phyloP scores from a whole-genome alignment of 1,139 yeast species.

The Nadsonia commutata region DNA sequence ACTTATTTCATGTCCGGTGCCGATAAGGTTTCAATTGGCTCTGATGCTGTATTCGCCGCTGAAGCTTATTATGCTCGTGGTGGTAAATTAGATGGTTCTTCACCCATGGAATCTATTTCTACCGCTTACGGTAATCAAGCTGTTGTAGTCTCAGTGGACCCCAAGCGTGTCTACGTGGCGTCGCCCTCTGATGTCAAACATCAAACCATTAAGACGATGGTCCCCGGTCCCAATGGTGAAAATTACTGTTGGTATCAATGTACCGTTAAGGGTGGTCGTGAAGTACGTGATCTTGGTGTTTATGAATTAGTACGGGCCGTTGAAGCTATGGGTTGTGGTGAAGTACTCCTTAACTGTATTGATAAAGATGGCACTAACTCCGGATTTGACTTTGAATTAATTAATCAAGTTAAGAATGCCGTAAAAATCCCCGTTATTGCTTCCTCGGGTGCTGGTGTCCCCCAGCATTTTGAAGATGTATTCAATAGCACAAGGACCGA shows the following conservation, averaged over 20 bases:
- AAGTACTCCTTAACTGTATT: conserved; percentile 76
- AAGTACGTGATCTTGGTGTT: conserved; percentile 79
- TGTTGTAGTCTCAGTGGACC: conserved; percentile 92
- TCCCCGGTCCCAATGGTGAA: conserved; percentile 74
- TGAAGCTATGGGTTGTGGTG: conserved; percentile 94
- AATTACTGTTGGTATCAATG: conserved; percentile 85
- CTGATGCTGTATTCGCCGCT: conserved; percentile 92
- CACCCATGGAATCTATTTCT: conserved; percentile 88
- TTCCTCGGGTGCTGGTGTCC: conserved; percentile 91
- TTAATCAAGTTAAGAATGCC: conserved; percentile 57
- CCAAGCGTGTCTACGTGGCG: conserved; percentile 64
- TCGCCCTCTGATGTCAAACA: conserved; percentile 48
- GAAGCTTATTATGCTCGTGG: conserved; percentile 56
- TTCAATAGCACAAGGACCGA: conserved; percentile 70
- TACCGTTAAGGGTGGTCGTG: conserved; percentile 92
- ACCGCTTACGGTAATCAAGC: conserved; percentile 91
- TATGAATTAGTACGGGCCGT: conserved; percentile 77
- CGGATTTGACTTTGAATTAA: conserved; percentile 79
- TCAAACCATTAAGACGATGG: conserved; percentile 38
- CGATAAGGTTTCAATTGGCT: conserved; percentile 90
- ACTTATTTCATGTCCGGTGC: conserved; percentile 92
- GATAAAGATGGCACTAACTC: conserved; percentile 93
- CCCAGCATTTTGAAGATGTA: conserved; percentile 78
- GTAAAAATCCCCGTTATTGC: conserved; percentile 90
- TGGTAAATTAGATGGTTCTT: conserved; percentile 44